These are phyloP conservation scores for Aeschynomene evenia DNA, from an alignment of 306 rosid genomes.

Conservation along the genomic window DNA sequence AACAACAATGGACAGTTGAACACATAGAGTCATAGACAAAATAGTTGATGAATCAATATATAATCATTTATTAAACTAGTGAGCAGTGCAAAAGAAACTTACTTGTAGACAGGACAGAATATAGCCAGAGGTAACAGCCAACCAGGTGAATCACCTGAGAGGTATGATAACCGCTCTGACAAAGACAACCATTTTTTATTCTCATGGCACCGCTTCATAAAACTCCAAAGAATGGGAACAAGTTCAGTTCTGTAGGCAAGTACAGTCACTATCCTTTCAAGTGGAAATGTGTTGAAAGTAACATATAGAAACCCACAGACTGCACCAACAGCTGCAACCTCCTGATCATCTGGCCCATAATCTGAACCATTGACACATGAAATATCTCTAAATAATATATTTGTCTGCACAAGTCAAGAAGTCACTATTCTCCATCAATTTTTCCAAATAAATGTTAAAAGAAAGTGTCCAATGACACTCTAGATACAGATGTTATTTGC, in stretches of 20 bases:
- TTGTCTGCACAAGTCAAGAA: slow-evolving; percentile 50
- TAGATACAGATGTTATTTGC: background rate
- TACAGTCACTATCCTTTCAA: slow-evolving; percentile 75
- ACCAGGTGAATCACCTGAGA: slow-evolving; percentile 82
- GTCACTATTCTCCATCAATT: slow-evolving; percentile 15
- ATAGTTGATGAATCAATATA: slow-evolving; percentile 14
- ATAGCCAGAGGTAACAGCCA: slow-evolving; percentile 85
- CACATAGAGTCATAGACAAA: background rate
- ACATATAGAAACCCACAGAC: slow-evolving; percentile 79
- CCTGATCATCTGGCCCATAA: slow-evolving; percentile 55
- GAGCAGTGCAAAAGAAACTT: slow-evolving; percentile 27
- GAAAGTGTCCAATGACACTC: background rate
- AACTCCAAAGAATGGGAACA: slow-evolving; percentile 79
- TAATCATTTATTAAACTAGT: slow-evolving; percentile 15
- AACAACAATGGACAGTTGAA: slow-evolving; percentile 6
- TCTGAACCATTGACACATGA: slow-evolving; percentile 38
- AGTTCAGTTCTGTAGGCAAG: slow-evolving; percentile 86
- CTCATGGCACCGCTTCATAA: slow-evolving; percentile 78
- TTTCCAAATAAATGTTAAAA: slow-evolving; percentile 8
- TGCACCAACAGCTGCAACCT: slow-evolving; percentile 71
- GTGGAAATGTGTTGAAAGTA: slow-evolving; percentile 66
- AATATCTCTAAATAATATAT: slow-evolving; percentile 60
- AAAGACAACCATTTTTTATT: slow-evolving; percentile 65
- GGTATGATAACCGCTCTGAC: slow-evolving; percentile 56
- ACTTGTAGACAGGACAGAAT: slow-evolving; percentile 90